Evolutionary conservation across 306 rosid species (phyloP).

Genomic region (Fragaria ananassa): DNA sequence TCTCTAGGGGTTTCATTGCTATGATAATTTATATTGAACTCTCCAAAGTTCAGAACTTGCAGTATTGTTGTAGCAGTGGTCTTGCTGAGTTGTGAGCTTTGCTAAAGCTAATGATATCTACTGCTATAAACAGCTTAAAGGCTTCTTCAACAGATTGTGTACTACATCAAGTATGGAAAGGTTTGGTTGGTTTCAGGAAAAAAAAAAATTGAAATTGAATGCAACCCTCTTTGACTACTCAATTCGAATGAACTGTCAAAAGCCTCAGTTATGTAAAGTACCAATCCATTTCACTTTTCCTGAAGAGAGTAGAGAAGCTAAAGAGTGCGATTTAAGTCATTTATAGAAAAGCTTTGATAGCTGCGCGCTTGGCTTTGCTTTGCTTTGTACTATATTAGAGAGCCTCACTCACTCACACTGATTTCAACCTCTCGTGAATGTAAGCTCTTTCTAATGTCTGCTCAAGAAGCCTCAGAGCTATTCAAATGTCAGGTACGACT

Average conservation of each 20-base stretch:
- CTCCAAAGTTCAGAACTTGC: not conserved
- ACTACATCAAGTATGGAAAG: not conserved
- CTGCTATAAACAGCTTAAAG: not conserved
- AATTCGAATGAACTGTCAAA: not conserved
- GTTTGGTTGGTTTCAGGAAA: not conserved
- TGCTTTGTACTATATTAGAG: constrained; percentile 18
- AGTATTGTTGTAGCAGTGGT: not conserved
- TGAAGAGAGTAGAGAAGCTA: not conserved
- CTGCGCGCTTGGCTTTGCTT: constrained; percentile 14
- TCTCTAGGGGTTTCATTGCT: not conserved
- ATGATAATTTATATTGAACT: not conserved
- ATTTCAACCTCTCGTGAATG: constrained; percentile 2
- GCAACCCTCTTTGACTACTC: not conserved
- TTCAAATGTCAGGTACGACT: constrained; percentile 49
- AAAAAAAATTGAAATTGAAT: not conserved
- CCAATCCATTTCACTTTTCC: not conserved
- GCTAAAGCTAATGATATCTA: not conserved
- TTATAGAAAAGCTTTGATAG: constrained; percentile 30
- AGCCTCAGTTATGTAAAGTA: not conserved
- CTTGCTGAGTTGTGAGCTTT: not conserved
- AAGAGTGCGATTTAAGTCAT: constrained; percentile 31
- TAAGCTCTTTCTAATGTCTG: constrained; percentile 35
- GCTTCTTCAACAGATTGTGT: not conserved
- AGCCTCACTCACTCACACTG: constrained; percentile 21
- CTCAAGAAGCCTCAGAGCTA: constrained; percentile 31